Evolutionary conservation across 768 basidiomycete genomes (phyloP).

Genomic region (Pleurotus cornucopiae): DNA sequence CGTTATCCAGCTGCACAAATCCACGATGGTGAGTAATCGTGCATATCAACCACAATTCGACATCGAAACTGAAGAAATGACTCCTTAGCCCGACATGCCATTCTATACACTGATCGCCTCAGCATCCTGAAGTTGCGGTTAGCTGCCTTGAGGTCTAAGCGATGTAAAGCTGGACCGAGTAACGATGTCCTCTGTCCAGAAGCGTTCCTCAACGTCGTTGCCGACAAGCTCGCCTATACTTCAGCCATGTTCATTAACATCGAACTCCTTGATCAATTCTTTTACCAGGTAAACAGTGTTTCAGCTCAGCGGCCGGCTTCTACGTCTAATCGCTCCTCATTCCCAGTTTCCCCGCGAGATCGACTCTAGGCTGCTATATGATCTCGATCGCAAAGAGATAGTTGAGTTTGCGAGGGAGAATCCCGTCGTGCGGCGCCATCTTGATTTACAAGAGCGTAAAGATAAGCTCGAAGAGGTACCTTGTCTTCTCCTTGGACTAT

Average conservation of each 20-base stretch:
- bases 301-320: neutral
- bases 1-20: constrained; percentile 90
- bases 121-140: constrained; percentile 82
- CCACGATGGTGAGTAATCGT: constrained; percentile 68
- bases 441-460: constrained; percentile 94
- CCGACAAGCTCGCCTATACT: constrained; percentile 94
- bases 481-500: neutral
- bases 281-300: constrained; percentile 76
- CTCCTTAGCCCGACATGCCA: constrained; percentile 79
- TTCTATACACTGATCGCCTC: constrained; percentile 80
- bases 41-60: neutral
- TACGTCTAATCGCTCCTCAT: constrained; percentile 3
- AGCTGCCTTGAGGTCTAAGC: constrained; percentile 80
- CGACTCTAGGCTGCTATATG: constrained; percentile 88
- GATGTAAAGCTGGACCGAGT: constrained; percentile 84
- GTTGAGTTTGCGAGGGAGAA: constrained; percentile 94
- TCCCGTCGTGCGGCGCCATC: constrained; percentile 77
- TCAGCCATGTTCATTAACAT: constrained; percentile 99
- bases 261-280: constrained; percentile 96
- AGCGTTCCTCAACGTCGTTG: constrained; percentile 93
- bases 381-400: constrained; percentile 89
- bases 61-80: constrained; percentile 10
- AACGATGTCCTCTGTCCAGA: constrained; percentile 92
- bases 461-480: constrained; percentile 94
- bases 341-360: constrained; percentile 94